Base-by-base conservation (phyloP, 192 early-diverging fungal species). In the Backusella liffmaniae region DNA sequence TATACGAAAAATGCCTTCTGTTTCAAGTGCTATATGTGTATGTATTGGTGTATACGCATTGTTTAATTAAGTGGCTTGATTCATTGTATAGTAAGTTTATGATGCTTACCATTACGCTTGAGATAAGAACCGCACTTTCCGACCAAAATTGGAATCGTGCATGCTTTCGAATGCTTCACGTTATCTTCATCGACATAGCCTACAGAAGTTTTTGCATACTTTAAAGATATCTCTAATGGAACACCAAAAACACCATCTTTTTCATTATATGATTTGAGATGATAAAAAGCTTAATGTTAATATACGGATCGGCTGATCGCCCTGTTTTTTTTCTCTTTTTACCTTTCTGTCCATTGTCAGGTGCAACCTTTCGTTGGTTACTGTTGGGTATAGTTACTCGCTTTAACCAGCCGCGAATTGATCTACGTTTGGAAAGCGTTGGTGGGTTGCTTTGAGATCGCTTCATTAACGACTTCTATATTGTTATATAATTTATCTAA, bases 1-100 rank as follows among this genome's bases (percentile, higher is more conserved):
- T 18, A 93, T 83, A 13, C 93, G 88, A 81, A 94, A 94, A 23
- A 93, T 92, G 21, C 93, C 93, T 83, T 88, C 84, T 1, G 88
- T 89, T 76, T 88, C 79, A 15, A 81, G 84, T 1, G 82, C 88
- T 90, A 73, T 62, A 62, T 0, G 12, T 62, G 7, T 26, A 5
- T 49, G 18, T 44, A 13, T 49, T 49, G 0, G n/a, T n/a, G n/a
- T 29, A 62, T 62, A 62, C 16, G 69, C 21, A 70, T 34, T 23
- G 35, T 0, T 42, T 53, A 35, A 71, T 46, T 34, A 39, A 72
- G 6, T 35, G 59, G 12, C 5, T 72, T 67, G n/a, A 35, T 26
- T 51, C 29, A 39, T 62, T 35, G 29, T 70, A 21, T n/a, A 32
- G 8, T 30, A 2, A 39, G 56, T 46, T n/a, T 32, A 36, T 72